A percentile compares a stretch with the other conserved stretches of the same genome.
These are phyloP conservation scores for Metschnikowia matae DNA, from an alignment of 805 yeast genomes.

Conservation along the genomic window DNA sequence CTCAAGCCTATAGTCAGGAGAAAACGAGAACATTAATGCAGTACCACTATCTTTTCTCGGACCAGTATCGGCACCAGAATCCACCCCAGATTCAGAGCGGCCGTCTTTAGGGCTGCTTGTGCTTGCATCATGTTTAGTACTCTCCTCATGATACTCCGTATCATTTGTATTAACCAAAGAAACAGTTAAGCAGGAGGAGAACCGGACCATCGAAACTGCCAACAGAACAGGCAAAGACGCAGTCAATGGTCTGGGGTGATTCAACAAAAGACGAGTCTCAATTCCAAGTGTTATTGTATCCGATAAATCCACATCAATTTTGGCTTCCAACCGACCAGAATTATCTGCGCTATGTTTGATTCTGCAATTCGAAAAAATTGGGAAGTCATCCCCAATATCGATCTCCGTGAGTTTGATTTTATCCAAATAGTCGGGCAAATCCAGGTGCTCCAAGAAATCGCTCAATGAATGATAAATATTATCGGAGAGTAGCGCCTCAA, in stretches of 20 bases:
- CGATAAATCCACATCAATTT: slow-evolving; percentile 83
- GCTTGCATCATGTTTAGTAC: slow-evolving; percentile 6
- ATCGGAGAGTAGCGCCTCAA: slow-evolving; percentile 83
- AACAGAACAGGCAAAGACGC: slow-evolving; percentile 85
- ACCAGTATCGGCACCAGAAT: background rate
- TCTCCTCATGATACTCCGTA: slow-evolving; percentile 22
- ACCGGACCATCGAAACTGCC: slow-evolving; percentile 83
- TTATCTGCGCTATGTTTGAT: slow-evolving; percentile 57
- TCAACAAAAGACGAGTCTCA: slow-evolving; percentile 72
- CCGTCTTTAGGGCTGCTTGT: slow-evolving; percentile 4
- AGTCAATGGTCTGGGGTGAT: slow-evolving; percentile 77
- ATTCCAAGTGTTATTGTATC: slow-evolving; percentile 85
- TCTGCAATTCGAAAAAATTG: slow-evolving; percentile 90
- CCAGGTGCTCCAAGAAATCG: slow-evolving; percentile 56
- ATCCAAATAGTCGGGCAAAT: slow-evolving; percentile 77
- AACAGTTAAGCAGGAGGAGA: slow-evolving; percentile 84
- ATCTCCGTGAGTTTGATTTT: slow-evolving; percentile 77
- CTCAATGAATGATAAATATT: slow-evolving; percentile 79
- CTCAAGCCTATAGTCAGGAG: slow-evolving; percentile 87
- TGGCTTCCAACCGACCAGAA: slow-evolving; percentile 66
- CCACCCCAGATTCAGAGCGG: background rate
- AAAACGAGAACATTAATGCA: slow-evolving; percentile 81
- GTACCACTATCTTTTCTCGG: slow-evolving; percentile 40
- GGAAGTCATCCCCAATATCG: slow-evolving; percentile 92
- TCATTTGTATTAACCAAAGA: slow-evolving; percentile 53